Conservation (phyloP, 371 early-diverging fungal species). For the Basidiobolus meristosporus region DNA sequence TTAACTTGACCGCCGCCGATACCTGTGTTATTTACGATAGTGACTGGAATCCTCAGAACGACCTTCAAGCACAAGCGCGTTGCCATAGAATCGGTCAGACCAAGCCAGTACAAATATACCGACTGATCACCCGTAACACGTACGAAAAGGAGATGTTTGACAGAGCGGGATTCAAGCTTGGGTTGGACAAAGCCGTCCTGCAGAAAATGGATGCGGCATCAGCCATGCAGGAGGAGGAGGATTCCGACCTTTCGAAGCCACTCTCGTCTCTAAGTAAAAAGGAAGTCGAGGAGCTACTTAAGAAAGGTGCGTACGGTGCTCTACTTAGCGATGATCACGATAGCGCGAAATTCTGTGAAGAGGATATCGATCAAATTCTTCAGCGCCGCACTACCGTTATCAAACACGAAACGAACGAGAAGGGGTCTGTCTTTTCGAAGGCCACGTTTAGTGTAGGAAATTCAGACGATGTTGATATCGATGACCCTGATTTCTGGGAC, state of each 20-base stretch:
- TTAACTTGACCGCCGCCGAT: conserved; percentile 88
- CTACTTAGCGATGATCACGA: conserved; percentile 79
- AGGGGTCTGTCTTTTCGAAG: conserved; percentile 80
- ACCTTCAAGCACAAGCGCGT: conserved; percentile 87
- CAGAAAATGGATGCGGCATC: conserved; percentile 57
- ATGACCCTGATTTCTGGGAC: conserved; percentile 97
- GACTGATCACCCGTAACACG: conserved; percentile 78
- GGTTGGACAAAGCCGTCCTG: conserved; percentile 80
- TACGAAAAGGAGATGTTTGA: conserved; percentile 96
- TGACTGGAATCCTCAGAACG: conserved; percentile 97
- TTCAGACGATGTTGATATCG: conserved; percentile 53
- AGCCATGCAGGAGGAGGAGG: conserved; percentile 44
- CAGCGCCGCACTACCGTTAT: conserved; percentile 80
- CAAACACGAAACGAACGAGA: conserved; percentile 53
- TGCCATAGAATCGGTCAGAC: conserved; percentile 92
- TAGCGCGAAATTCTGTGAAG: conserved; percentile 73
- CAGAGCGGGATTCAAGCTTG: conserved; percentile 82
- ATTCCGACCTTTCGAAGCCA: too few species aligned
- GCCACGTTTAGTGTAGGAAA: conserved; percentile 69
- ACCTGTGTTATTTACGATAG: conserved; percentile 90
- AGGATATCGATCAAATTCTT: conserved; percentile 92
- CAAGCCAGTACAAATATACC: conserved; percentile 73
- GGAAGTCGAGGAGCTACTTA: conserved; percentile 74
- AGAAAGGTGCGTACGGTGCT: conserved; percentile 85
- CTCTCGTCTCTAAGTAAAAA: conserved; percentile 54